phyloP scores from a whole-genome alignment of 2,329 filamentous ascomycete genomes.

The Colletotrichum echinochloae region DNA sequence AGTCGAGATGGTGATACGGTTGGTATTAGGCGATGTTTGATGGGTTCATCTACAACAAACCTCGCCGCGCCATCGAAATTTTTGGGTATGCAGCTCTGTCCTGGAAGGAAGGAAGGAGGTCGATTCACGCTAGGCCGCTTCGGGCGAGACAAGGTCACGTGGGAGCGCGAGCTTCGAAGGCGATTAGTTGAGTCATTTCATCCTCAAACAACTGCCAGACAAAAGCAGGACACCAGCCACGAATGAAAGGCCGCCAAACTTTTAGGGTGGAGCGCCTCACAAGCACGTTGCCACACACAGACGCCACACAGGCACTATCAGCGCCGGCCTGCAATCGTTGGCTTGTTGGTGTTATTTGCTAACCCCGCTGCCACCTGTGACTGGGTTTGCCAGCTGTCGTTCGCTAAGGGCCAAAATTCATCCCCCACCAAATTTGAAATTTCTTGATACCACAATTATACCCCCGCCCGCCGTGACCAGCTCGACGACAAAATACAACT shows the following conservation, averaged over 20 bases:
- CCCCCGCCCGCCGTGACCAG: conserved; percentile 38
- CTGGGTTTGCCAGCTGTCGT: conserved; percentile 26
- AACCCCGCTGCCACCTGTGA: conserved; percentile 30
- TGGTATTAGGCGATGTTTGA: conserved; percentile 34
- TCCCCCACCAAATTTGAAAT: conserved; percentile 40
- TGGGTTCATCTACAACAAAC: conserved; percentile 32
- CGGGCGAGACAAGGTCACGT: background rate
- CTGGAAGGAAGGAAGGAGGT: background rate
- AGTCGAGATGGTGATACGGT: conserved; percentile 14
- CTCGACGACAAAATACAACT: conserved; percentile 37
- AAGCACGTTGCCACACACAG: conserved; percentile 18
- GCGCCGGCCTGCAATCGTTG: background rate
- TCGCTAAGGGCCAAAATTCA: conserved; percentile 37
- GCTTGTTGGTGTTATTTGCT: no score
- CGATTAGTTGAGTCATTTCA: conserved; percentile 1
- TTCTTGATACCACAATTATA: conserved; percentile 33
- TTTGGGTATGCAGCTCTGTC: conserved; percentile 36
- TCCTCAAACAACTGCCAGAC: background rate
- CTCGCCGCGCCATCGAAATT: conserved; percentile 39
- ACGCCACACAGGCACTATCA: background rate
- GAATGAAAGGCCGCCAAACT: conserved; percentile 11
- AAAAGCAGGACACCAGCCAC: background rate
- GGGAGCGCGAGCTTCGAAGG: conserved; percentile 14
- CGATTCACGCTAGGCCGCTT: conserved; percentile 20
- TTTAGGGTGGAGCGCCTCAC: conserved; percentile 11